phyloP scores from a whole-genome alignment of 768 basidiomycete species.

The Pleurotus salmoneostramineus region DNA sequence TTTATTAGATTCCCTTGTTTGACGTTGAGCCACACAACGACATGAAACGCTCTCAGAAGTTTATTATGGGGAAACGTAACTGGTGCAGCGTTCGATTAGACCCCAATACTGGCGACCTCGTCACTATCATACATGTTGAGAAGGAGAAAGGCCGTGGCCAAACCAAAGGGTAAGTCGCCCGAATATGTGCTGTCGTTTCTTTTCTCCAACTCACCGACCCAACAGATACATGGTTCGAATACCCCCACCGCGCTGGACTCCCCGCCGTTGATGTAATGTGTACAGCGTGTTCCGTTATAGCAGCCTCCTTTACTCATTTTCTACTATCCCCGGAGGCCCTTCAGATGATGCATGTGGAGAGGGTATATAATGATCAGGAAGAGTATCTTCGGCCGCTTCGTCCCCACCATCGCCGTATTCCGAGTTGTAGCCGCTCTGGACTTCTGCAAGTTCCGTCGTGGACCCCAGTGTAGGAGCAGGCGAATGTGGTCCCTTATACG shows the following conservation, averaged over 20 bases:
- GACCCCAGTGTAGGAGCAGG: constrained; percentile 51
- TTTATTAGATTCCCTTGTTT: constrained; percentile 82
- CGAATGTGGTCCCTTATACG: constrained; percentile 34
- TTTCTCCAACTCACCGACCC: not conserved
- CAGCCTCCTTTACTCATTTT: not conserved
- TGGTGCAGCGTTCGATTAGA: constrained; percentile 77
- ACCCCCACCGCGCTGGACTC: constrained; percentile 30
- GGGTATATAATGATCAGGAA: not conserved
- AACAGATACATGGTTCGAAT: constrained; percentile 39
- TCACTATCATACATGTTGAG: constrained; percentile 86
- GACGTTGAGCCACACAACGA: constrained; percentile 68
- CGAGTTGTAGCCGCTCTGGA: constrained; percentile 54
- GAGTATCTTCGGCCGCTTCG: constrained; percentile 7
- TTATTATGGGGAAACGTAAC: constrained; percentile 86
- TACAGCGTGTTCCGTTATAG: not conserved
- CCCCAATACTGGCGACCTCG: constrained; percentile 52
- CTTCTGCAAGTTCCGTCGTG: constrained; percentile 41
- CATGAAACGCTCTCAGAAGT: constrained; percentile 66
- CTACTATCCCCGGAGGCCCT: not conserved
- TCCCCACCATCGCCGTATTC: constrained; percentile 35
- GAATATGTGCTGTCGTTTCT: no score
- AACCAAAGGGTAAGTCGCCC: constrained; percentile 74
- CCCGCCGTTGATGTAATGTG: not conserved
- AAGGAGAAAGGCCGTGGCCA: constrained; percentile 76
- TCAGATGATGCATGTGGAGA: constrained; percentile 6